phyloP scores from a whole-genome alignment of 495 filamentous ascomycete genomes.

The Trichoderma erinaceum region DNA sequence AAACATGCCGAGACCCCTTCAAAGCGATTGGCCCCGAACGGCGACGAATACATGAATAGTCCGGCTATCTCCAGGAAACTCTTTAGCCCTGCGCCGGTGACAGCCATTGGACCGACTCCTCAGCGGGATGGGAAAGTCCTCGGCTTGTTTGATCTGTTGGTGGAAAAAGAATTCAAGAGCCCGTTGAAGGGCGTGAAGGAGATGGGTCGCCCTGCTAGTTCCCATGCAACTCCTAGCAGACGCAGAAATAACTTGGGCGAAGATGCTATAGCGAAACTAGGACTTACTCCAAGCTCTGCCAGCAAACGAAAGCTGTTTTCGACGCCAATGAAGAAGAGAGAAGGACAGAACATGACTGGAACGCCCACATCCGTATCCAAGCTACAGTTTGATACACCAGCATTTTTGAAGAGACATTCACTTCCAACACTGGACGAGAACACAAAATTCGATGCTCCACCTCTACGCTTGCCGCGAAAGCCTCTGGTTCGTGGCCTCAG shows the following conservation, averaged over 20 bases:
- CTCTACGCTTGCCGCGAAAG: constrained; percentile 51
- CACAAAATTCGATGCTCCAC: constrained; percentile 41
- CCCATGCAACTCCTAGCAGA: constrained; percentile 37
- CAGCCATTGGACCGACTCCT: constrained; percentile 75
- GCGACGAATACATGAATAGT: constrained; percentile 49
- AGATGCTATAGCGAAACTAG: constrained; percentile 33
- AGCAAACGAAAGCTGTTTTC: constrained; percentile 58
- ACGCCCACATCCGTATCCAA: constrained; percentile 48
- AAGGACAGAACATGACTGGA: constrained; percentile 27
- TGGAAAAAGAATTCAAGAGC: constrained; percentile 48
- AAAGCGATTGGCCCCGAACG: constrained; percentile 26
- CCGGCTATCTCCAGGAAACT: constrained; percentile 52
- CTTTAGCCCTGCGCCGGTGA: constrained; percentile 52
- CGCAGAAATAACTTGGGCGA: constrained; percentile 24
- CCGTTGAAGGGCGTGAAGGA: constrained; percentile 27
- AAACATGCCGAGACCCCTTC: constrained; percentile 35
- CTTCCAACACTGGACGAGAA: constrained; percentile 42
- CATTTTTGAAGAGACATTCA: constrained; percentile 61
- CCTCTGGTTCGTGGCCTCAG: constrained; percentile 70
- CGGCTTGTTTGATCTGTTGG: constrained; percentile 85
- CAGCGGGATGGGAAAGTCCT: constrained; percentile 82
- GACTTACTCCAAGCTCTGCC: constrained; percentile 56
- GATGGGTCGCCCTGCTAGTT: constrained; percentile 1
- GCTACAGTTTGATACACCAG: constrained; percentile 58
- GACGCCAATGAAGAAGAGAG: constrained; percentile 49